Conservation (phyloP, 495 filamentous ascomycete species). For the Friedmanniomyces endolithicus region DNA sequence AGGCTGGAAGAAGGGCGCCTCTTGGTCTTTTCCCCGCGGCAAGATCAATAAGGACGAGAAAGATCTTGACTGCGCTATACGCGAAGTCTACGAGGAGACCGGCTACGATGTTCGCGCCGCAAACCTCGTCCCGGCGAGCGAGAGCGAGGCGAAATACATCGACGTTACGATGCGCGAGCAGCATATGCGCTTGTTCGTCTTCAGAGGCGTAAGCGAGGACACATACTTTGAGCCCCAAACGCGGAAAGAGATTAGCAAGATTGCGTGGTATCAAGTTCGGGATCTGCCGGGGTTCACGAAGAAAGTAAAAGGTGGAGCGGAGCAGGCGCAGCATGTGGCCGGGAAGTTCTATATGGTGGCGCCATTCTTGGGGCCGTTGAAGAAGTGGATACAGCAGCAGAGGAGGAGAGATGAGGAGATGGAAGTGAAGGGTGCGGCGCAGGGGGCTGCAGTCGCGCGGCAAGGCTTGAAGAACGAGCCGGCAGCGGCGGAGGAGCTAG, state of each 20-base stretch:
- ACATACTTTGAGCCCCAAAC: slow-evolving; percentile 79
- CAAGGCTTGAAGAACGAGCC: not conserved
- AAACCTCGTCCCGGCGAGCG: slow-evolving; percentile 53
- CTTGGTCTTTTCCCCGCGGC: slow-evolving; percentile 91
- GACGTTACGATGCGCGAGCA: slow-evolving; percentile 84
- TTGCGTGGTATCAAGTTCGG: slow-evolving; percentile 80
- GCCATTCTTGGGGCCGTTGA: slow-evolving; percentile 72
- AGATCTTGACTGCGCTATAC: slow-evolving; percentile 79
- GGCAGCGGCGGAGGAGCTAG: not conserved
- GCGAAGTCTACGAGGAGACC: slow-evolving; percentile 93
- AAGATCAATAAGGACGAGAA: slow-evolving; percentile 96
- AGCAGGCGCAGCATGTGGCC: slow-evolving; percentile 40
- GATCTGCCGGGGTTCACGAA: slow-evolving; percentile 76
- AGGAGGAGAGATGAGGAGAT: slow-evolving; percentile 46
- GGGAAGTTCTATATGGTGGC: slow-evolving; percentile 98
- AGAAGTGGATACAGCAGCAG: slow-evolving; percentile 82
- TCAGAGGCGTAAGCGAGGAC: slow-evolving; percentile 73
- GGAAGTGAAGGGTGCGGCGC: not conserved
- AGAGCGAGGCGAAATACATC: slow-evolving; percentile 61
- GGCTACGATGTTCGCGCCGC: slow-evolving; percentile 68
- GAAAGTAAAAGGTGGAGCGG: slow-evolving; percentile 42
- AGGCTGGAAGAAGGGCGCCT: slow-evolving; percentile 92
- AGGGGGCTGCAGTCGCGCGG: not conserved
- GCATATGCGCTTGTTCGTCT: slow-evolving; percentile 81
- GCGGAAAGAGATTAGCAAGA: slow-evolving; percentile 92